A percentile compares a stretch with the other conserved stretches of the same genome.
Evolutionary conservation across 345 rosid species (phyloP).

Genomic region (Syzygium aqueum): DNA sequence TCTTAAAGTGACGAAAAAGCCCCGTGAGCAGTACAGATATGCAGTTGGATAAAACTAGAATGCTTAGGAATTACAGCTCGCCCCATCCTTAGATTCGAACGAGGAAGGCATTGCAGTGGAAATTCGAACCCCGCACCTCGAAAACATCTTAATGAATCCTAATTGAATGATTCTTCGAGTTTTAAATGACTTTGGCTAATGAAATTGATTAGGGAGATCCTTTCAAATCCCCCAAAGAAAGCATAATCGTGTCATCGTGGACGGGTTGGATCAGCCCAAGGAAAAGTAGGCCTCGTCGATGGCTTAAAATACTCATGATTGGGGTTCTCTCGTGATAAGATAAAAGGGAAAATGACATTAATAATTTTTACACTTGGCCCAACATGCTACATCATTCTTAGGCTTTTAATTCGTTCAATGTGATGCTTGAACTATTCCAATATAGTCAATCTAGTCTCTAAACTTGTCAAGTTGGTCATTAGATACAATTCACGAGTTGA

Average conservation of each 20-base stretch:
- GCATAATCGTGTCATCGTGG: background rate
- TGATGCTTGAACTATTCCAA: too few species aligned
- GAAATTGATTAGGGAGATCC: background rate
- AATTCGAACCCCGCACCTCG: background rate
- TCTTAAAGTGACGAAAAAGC: background rate
- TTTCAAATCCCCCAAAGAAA: background rate
- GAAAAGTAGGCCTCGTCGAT: background rate
- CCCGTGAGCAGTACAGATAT: rapidly evolving
- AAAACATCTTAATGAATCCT: background rate
- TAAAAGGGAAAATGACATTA: too few species aligned
- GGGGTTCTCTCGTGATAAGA: background rate
- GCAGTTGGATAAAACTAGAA: background rate
- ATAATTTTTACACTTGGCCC: too few species aligned
- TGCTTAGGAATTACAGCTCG: background rate
- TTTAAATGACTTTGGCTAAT: background rate
- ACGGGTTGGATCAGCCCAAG: background rate
- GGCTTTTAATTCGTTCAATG: too few species aligned
- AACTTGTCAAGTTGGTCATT: too few species aligned
- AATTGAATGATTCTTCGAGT: background rate
- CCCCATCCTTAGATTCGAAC: background rate
- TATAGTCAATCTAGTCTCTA: too few species aligned
- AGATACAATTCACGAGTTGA: too few species aligned
- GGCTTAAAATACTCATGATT: background rate
- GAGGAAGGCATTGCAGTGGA: background rate
- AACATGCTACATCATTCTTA: too few species aligned